Conservation (phyloP, 305 asterid species). For the Solanum chacoense region DNA sequence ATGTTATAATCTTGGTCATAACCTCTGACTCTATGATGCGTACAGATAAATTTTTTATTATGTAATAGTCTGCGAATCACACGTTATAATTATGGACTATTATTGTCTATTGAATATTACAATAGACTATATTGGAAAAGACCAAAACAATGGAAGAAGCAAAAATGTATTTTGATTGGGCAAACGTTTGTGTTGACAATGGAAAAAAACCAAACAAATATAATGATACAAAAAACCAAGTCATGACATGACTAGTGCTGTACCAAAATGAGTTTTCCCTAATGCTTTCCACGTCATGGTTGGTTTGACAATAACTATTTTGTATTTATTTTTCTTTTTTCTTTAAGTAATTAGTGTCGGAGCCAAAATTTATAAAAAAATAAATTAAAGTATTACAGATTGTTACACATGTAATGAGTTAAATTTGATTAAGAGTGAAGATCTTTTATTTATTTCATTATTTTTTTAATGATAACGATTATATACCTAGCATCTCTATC, state of each 20-base stretch:
- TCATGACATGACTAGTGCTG: neutral
- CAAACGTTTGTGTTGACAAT: neutral
- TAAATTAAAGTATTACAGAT: neutral
- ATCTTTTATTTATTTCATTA: too few relatives aligned
- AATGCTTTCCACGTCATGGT: neutral
- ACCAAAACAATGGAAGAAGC: neutral
- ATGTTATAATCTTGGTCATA: too few relatives aligned
- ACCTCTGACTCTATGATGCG: fast-evolving
- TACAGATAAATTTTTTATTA: fast-evolving
- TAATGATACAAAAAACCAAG: neutral
- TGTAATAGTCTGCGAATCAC: neutral
- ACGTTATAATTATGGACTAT: neutral
- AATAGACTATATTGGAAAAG: neutral
- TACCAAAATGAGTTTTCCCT: neutral
- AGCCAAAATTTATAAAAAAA: neutral
- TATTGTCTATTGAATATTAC: neutral
- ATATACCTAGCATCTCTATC: neutral
- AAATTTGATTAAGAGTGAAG: neutral
- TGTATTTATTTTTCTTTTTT: neutral
- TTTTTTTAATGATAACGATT: too few relatives aligned
- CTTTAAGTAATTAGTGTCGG: neutral
- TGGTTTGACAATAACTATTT: neutral
- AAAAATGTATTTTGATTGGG: neutral
- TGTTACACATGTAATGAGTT: neutral
- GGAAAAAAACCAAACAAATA: neutral